These are phyloP conservation scores for Cyberlindnera mrakii DNA, from an alignment of 805 yeast genomes.

Conservation along the genomic window DNA sequence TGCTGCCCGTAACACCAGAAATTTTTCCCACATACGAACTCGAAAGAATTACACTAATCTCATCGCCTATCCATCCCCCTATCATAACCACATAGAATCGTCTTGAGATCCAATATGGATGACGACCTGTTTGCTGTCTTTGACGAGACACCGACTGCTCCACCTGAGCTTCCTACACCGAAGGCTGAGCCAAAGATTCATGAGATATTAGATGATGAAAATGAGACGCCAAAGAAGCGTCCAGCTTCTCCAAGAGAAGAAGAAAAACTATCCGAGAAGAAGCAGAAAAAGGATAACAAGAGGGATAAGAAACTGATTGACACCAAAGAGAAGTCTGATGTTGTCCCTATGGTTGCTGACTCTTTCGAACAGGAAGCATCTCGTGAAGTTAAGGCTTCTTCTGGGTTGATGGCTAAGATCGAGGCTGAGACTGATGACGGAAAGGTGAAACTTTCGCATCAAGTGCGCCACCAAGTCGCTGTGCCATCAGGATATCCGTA, in stretches of 20 bases:
- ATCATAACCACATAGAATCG: neutral
- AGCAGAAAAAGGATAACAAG: slow-evolving; percentile 14
- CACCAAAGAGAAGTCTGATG: slow-evolving; percentile 38
- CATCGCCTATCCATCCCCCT: neutral
- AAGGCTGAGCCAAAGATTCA: slow-evolving; percentile 4
- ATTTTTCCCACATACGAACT: slow-evolving; percentile 2
- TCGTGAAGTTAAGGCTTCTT: slow-evolving; percentile 79
- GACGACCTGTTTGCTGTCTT: slow-evolving; percentile 62
- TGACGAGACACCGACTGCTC: slow-evolving; percentile 43
- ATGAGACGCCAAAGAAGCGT: slow-evolving; percentile 20
- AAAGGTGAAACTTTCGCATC: slow-evolving; percentile 74
- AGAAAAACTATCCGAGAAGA: slow-evolving; percentile 1
- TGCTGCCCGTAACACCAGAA: slow-evolving; percentile 9
- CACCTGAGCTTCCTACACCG: slow-evolving; percentile 13
- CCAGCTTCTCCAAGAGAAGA: slow-evolving; percentile 16
- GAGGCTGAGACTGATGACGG: slow-evolving; percentile 32
- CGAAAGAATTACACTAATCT: no score
- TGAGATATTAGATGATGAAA: slow-evolving; percentile 13
- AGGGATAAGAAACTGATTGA: slow-evolving; percentile 27
- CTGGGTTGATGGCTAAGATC: slow-evolving; percentile 50
- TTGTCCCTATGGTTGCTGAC: slow-evolving; percentile 77
- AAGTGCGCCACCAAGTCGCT: slow-evolving; percentile 96
- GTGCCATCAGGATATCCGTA: slow-evolving; percentile 89
- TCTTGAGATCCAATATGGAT: slow-evolving; percentile 13
- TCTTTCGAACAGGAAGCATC: slow-evolving; percentile 84